A percentile compares a stretch with the other conserved stretches of the same genome.
Conservation (phyloP, 2,329 filamentous ascomycete genomes). For the Claviceps cyperi region DNA sequence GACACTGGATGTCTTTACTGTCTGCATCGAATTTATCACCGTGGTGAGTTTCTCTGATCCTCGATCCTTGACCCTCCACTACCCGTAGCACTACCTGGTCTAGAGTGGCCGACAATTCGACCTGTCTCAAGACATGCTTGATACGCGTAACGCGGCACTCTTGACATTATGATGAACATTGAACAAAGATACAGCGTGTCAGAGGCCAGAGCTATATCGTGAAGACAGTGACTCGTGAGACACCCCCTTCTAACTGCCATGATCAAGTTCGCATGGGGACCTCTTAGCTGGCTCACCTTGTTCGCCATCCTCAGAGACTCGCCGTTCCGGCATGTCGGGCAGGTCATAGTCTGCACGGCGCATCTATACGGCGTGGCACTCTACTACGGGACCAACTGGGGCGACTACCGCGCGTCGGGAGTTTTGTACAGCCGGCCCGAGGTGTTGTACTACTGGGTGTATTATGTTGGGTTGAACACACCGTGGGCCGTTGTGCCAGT, state of each 20-base stretch:
- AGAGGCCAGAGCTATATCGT: too few species aligned
- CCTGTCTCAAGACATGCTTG: too few species aligned
- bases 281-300: slow-evolving; percentile 37
- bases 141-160: too few species aligned
- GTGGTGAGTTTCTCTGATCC: slow-evolving; percentile 32
- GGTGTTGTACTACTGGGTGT: slow-evolving; percentile 47
- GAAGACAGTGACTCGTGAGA: too few species aligned
- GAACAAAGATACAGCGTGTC: too few species aligned
- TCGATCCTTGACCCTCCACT: too few species aligned
- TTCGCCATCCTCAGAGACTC: slow-evolving; percentile 28
- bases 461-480: slow-evolving; percentile 45
- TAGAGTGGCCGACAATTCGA: too few species aligned
- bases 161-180: too few species aligned
- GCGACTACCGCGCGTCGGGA: slow-evolving; percentile 30
- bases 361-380: slow-evolving; percentile 48
- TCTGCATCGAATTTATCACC: slow-evolving; percentile 79
- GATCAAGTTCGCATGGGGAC: slow-evolving; percentile 39
- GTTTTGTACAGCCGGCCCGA: slow-evolving; percentile 43
- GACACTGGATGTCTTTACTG: slow-evolving; percentile 65
- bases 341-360: slow-evolving; percentile 35
- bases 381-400: slow-evolving; percentile 44
- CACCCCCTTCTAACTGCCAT: too few species aligned
- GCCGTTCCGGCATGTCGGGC: slow-evolving; percentile 34
- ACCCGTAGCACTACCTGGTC: too few species aligned
- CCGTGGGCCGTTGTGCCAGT: slow-evolving; percentile 45